Base-by-base conservation (phyloP, 2,329 filamentous ascomycete genomes). In the Fusarium sp. region DNA sequence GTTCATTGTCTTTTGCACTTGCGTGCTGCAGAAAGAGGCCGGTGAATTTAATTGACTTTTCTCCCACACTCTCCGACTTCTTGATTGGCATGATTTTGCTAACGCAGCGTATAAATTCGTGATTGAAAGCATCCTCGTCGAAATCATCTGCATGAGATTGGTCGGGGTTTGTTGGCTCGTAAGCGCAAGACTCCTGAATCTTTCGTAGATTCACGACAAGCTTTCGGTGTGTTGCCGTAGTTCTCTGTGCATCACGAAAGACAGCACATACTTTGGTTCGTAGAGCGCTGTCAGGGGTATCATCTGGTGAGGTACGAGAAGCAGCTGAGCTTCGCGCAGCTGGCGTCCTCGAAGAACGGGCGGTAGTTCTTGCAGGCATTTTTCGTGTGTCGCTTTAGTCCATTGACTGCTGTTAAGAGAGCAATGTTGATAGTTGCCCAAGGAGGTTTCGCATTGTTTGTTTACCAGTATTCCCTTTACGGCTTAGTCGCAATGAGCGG, bases 161-260 rank as follows among this genome's bases (percentile, higher is more conserved):
- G 72, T 87, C 89, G 32, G 84, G 83, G 70, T 82, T 86, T 39
- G 83, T 86, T 24, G 86, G 89, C 75, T 91, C 90, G 77, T 92
- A 92, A 79, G 89, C 91, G 84, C 94, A 98, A 42, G 92, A 87
- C 81, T 98, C 96, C 79, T 98, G 96, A 48, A 98, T 89, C 83
- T 98, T 98, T 73, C 96, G 91, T 69, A 99, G 85, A 56, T 91
- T 95, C 68, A 98, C 93, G 8, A 93, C 92, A 1, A 98, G 88
- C 81, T 98, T 98, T 68, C 96, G 88, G 81, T 99, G 96, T 5
- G 94, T 94, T 3, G 95, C 94, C 1, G 93, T 97, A 3, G 94
- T 97, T 77, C 92, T 92, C 82, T 99, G 96, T 39, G 96, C 95
- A 81, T 95, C 93, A 74, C 89, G 88, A 79, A 95, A 95, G 55